phyloP scores from a whole-genome alignment of 2,329 filamentous ascomycete genomes.

The Clarireedia sp. region DNA sequence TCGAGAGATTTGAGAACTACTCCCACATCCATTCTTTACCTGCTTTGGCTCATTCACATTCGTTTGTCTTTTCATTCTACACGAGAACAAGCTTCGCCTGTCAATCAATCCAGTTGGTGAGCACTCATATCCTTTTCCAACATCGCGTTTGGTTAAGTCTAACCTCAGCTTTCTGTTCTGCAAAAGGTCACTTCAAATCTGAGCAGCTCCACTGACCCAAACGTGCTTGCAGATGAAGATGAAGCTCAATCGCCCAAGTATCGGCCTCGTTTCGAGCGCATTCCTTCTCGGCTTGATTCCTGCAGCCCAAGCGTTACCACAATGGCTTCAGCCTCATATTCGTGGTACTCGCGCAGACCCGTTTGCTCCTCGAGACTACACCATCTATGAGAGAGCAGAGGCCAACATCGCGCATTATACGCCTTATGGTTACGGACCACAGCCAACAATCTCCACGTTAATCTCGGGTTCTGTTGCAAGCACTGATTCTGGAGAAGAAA shows the following conservation, averaged over 20 bases:
- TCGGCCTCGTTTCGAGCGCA: slow-evolving; percentile 14
- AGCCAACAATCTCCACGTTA: slow-evolving; percentile 18
- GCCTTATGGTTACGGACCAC: slow-evolving; percentile 23
- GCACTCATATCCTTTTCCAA: no score
- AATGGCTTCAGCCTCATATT: slow-evolving; percentile 19
- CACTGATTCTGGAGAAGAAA: slow-evolving; percentile 12
- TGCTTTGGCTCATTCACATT: slow-evolving; percentile 13
- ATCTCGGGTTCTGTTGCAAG: slow-evolving; percentile 1
- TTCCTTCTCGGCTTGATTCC: slow-evolving; percentile 18
- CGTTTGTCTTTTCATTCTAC: slow-evolving; percentile 7
- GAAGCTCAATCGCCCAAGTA: slow-evolving; percentile 15
- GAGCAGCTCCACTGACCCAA: not conserved
- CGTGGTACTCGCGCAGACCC: slow-evolving; percentile 11
- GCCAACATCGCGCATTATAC: slow-evolving; percentile 20
- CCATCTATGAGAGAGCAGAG: slow-evolving; percentile 17
- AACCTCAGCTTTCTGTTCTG: no score
- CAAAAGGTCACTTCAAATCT: no score
- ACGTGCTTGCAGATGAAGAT: slow-evolving; percentile 19
- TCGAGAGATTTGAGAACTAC: not conserved
- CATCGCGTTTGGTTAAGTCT: no score
- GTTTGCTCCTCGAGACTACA: slow-evolving; percentile 21
- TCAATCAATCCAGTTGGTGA: no score
- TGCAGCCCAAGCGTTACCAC: slow-evolving; percentile 16
- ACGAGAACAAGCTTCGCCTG: no score
- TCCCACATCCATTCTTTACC: slow-evolving; percentile 15